phyloP scores from a whole-genome alignment of 2,329 filamentous ascomycete species.

The Grosmannia penicillata region DNA sequence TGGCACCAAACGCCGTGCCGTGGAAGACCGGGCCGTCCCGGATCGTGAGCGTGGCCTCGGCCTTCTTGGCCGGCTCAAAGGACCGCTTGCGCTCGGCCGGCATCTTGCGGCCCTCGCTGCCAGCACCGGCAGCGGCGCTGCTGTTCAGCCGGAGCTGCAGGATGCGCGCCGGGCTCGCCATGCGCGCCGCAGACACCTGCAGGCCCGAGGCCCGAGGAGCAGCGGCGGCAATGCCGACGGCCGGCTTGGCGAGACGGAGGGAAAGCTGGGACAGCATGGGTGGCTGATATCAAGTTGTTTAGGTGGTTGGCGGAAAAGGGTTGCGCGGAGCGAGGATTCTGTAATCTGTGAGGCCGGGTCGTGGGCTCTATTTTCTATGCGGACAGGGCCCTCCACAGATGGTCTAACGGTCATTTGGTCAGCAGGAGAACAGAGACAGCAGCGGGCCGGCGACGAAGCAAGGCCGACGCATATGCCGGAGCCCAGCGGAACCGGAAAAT shows the following conservation, averaged over 20 bases:
- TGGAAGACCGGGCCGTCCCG: conserved; percentile 93
- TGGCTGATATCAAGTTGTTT: neutral
- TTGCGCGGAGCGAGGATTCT: too few species aligned
- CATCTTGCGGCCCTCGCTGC: conserved; percentile 56
- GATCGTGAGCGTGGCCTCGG: conserved; percentile 88
- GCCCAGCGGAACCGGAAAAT: too few species aligned
- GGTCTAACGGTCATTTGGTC: conserved; percentile 22
- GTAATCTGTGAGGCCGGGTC: conserved; percentile 6
- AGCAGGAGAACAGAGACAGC: neutral
- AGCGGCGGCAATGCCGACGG: conserved; percentile 10
- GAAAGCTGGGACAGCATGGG: conserved; percentile 46
- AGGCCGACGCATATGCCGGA: too few species aligned
- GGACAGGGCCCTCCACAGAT: conserved; percentile 37
- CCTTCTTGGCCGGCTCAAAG: conserved; percentile 47
- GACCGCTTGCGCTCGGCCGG: conserved; percentile 41
- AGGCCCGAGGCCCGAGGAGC: conserved; percentile 22
- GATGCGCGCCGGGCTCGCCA: conserved; percentile 11
- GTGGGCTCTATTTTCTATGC: conserved; percentile 21
- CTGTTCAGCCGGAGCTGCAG: conserved; percentile 21
- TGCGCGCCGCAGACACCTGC: conserved; percentile 9
- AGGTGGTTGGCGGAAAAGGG: neutral
- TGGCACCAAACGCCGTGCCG: conserved; percentile 91
- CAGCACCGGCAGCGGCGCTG: conserved; percentile 37
- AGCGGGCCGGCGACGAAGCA: neutral
- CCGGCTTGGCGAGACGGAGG: conserved; percentile 34